Conservation (phyloP, 1,284 basidiomycete species). For the Neonothopanus nambi region DNA sequence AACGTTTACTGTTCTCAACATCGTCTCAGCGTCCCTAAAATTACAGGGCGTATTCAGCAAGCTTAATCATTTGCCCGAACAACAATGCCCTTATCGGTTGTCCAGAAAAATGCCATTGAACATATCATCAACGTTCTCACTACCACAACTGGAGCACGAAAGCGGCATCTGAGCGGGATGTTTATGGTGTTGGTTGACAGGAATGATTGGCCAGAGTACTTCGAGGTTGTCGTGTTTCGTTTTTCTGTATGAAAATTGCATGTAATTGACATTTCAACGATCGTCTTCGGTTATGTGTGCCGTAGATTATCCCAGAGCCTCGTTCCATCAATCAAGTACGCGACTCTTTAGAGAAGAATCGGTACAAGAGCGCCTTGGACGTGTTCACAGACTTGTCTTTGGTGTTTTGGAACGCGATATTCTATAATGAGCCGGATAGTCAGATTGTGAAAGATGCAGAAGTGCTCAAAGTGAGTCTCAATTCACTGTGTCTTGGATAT, state of each 20-base stretch:
- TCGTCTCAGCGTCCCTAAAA: too few relatives aligned
- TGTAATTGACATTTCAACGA: not conserved
- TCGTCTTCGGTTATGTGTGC: conserved; percentile 1
- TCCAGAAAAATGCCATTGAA: too few relatives aligned
- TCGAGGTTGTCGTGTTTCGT: conserved; percentile 57
- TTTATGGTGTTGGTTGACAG: conserved; percentile 78
- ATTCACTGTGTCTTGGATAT: not conserved
- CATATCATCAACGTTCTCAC: too few relatives aligned
- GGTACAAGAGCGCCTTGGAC: conserved; percentile 65
- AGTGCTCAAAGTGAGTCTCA: conserved; percentile 52
- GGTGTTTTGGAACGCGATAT: conserved; percentile 81
- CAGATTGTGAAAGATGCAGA: conserved; percentile 70
- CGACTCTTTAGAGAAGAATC: conserved; percentile 60
- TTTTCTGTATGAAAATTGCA: conserved; percentile 1
- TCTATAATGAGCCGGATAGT: conserved; percentile 74
- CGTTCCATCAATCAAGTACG: conserved; percentile 68
- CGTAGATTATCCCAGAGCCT: conserved; percentile 74
- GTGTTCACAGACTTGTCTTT: conserved; percentile 75
- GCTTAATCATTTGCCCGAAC: too few relatives aligned
- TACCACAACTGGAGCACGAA: conserved; percentile 27
- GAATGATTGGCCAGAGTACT: conserved; percentile 76
- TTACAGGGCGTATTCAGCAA: too few relatives aligned
- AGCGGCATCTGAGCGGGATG: conserved; percentile 65
- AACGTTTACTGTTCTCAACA: too few relatives aligned
- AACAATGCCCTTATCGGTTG: too few relatives aligned